Percentiles rank a stretch among this genome's conserved stretches.
phyloP scores from a whole-genome alignment of 225 moss, liverwort and hornwort genomes.

The Asterella californica region DNA sequence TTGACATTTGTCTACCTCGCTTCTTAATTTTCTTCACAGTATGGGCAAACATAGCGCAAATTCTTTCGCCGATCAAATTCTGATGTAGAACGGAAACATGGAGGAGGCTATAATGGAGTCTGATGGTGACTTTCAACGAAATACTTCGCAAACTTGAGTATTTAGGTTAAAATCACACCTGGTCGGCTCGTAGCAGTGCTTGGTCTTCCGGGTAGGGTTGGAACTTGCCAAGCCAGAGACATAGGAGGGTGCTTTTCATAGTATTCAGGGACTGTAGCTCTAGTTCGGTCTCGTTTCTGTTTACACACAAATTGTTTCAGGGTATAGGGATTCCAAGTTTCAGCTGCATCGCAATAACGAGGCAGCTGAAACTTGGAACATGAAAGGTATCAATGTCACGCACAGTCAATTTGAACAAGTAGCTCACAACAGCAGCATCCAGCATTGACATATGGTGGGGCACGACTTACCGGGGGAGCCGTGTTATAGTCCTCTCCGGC shows the following conservation, averaged over 20 bases:
- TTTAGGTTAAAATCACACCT: slow-evolving; percentile 17
- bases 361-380: slow-evolving; percentile 14
- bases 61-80: neutral
- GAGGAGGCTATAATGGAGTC: neutral
- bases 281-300: slow-evolving; percentile 19
- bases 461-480: slow-evolving; percentile 34
- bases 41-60: neutral
- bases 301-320: slow-evolving; percentile 4
- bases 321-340: slow-evolving; percentile 1
- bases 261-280: slow-evolving; percentile 27
- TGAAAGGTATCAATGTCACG: neutral
- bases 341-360: slow-evolving; percentile 12
- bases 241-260: slow-evolving; percentile 33
- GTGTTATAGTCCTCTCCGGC: slow-evolving; percentile 46
- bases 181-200: slow-evolving; percentile 22
- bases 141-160: neutral
- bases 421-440: neutral
- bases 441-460: neutral
- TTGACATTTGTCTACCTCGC: too few species aligned
- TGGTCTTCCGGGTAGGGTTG: slow-evolving; percentile 35
- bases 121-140: neutral
- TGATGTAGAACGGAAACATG: neutral
- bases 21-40: neutral
- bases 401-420: neutral
- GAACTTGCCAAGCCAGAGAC: slow-evolving; percentile 31